Evolutionary conservation across 345 rosid species (phyloP), one percentile per base, ranked within the genome.

Genomic region (Reutealis trisperma): DNA sequence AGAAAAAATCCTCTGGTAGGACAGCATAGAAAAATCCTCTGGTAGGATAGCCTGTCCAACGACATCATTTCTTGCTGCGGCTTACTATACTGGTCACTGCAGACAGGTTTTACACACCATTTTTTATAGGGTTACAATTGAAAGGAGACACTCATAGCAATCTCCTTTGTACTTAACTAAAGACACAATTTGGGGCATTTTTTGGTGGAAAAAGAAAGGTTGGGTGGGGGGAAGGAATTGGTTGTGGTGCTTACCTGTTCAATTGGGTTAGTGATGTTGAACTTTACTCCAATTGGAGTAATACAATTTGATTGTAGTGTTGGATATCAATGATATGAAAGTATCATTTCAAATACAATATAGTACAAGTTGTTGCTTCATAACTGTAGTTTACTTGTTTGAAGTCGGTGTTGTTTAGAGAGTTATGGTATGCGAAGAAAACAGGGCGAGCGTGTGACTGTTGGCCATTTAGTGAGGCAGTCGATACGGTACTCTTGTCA

Each of bases 261-360:
- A 45, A 22, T 9, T n/a, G 18, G 54, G 41, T 47, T 25, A 6
- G 0, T 8, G 24, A 61, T 74, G 21, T 59, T 45, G 7, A 19
- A 19, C 52, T 1, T 49, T 37, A 42, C 32, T 45, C 52, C 18
- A 67, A 67, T 41, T 25, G 57, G 34, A 67, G 32, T 57, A 58
- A 63, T 73, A 58, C 58, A 54, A 75, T 76, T 84, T 64, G 68
- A 69, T 66, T 66, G 70, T 45, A 37, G 32, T 30, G 67, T 30
- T 63, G 66, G 66, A 67, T 77, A 45, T 64, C 61, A 63, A 75
- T 75, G 57, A 67, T 51, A 70, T 11, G 24, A 51, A 69, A 51
- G 21, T 68, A 12, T 12, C 57, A 25, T 30, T 34, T 18, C 1
- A 49, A 52, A 25, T 21, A 7, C 37, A 51, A 49, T 37, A 30